Evolutionary conservation across 2,329 filamentous ascomycete genomes (phyloP).

Genomic region (Trichocomaceae sp.): DNA sequence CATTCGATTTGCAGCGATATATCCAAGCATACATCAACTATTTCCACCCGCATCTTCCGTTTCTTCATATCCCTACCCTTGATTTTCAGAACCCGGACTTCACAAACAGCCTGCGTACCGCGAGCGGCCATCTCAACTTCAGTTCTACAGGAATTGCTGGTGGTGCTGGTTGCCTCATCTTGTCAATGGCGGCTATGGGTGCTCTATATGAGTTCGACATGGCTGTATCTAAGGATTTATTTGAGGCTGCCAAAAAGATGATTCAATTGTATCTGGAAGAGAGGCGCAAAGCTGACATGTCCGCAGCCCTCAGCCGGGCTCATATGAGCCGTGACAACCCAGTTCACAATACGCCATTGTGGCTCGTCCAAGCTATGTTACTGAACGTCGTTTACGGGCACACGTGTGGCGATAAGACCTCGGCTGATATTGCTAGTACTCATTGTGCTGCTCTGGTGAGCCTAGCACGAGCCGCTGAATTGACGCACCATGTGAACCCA

Average conservation of each 20-base stretch:
- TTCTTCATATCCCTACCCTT: constrained; percentile 83
- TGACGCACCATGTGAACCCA: constrained; percentile 48
- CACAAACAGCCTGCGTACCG: constrained; percentile 53
- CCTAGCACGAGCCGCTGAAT: constrained; percentile 78
- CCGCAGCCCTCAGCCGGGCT: constrained; percentile 50
- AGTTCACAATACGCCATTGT: constrained; percentile 72
- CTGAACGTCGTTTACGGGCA: constrained; percentile 94
- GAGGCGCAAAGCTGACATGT: constrained; percentile 75
- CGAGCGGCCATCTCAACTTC: constrained; percentile 47
- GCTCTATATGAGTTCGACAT: constrained; percentile 83
- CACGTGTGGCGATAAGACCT: constrained; percentile 85
- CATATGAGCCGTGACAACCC: constrained; percentile 52
- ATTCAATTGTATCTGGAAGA: constrained; percentile 90
- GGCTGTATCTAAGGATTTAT: constrained; percentile 71
- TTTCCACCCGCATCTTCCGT: constrained; percentile 92
- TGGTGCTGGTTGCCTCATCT: constrained; percentile 76
- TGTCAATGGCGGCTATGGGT: constrained; percentile 82
- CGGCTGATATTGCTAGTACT: constrained; percentile 84
- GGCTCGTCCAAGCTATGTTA: constrained; percentile 95
- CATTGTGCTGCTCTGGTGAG: constrained; percentile 88
- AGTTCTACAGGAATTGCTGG: constrained; percentile 55
- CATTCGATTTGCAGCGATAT: constrained; percentile 80
- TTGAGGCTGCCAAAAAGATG: constrained; percentile 91
- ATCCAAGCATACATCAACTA: constrained; percentile 84
- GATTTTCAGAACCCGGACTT: constrained; percentile 76